These are phyloP conservation scores for Moesziomyces sp. DNA, from an alignment of 1,284 basidiomycete species.

Conservation along the genomic window DNA sequence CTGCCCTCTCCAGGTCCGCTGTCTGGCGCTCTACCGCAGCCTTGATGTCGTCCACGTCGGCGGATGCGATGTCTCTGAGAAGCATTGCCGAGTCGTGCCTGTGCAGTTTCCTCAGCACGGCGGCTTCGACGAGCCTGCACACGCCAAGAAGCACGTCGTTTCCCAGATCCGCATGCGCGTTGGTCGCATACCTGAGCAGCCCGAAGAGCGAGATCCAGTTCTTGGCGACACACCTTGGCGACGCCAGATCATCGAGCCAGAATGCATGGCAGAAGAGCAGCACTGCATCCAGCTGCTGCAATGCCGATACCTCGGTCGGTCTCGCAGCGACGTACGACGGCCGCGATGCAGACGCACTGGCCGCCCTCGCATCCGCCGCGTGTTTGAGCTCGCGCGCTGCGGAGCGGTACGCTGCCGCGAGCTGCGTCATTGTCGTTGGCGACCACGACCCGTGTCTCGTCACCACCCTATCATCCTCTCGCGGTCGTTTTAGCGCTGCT, in stretches of 20 bases:
- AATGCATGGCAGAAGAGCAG: conserved; percentile 71
- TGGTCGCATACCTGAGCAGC: conserved; percentile 40
- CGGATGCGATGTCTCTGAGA: not conserved
- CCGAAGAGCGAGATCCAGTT: conserved; percentile 53
- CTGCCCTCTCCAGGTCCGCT: conserved; percentile 14
- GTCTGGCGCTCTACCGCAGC: conserved; percentile 3
- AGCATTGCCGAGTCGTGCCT: conserved; percentile 40
- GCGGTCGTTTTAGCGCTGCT: no score
- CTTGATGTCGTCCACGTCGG: not conserved
- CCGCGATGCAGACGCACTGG: conserved; percentile 5
- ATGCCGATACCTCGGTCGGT: conserved; percentile 63
- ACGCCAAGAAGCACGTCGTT: conserved; percentile 41
- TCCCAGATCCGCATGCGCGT: conserved; percentile 31
- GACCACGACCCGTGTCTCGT: not conserved
- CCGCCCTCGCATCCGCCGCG: conserved; percentile 54
- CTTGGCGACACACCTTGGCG: conserved; percentile 12
- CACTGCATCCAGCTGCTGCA: conserved; percentile 70
- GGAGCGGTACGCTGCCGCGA: conserved; percentile 28
- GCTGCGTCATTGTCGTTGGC: conserved; percentile 1
- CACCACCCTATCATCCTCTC: not conserved
- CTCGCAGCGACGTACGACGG: conserved; percentile 31
- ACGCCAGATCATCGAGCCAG: conserved; percentile 69
- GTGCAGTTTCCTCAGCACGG: conserved; percentile 43
- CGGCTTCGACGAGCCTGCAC: conserved; percentile 45
- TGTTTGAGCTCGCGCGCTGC: conserved; percentile 66